Base-by-base conservation (phyloP, 139 green algal genomes). In the Nannochloris sp. region DNA sequence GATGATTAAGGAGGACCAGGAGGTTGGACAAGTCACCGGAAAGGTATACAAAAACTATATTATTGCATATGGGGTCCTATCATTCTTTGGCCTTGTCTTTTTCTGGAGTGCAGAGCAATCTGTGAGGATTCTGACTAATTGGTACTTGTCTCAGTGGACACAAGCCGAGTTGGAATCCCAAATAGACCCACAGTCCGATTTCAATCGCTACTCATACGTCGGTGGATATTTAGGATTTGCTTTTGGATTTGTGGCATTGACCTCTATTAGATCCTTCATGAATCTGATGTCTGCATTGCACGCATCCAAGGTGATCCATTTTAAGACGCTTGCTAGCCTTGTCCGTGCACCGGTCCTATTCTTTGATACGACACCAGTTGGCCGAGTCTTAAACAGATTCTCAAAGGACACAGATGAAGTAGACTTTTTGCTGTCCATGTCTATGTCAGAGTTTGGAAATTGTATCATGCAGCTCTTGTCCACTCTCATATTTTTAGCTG, bases 371-470 rank as follows among this genome's bases (percentile, higher is more conserved):
- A 96, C 90, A 23, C 89, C 89, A 4, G 76, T 86, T 12, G 89
- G 89, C 30, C 88, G 89, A 62, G 85, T 96, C 50, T 78, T 96
- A 30, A 96, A 96, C 68, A 74, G 89, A 30, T 96, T 96, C 78
- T 84, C 63, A 70, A 83, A 80, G 59, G 88, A 95, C 61, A 85
- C 79, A 3, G 85, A 95, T 63, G 82, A 88, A 46, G 86, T 95
- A 71, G 88, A 95, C 72, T 81, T 73, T 57, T 58, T 87, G 56
- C 69, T 91, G 17, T 79, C 81, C 30, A 75, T 80, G 68, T 79
- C 68, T 3, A 75, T 90, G 44, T 57, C 64, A 5, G 79, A 89
- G 67, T 77, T 87, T 36, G 46, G 63, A 29, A 84, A 80, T 60
- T 86, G 67, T 56, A 65, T 82, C 57, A 65, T 79, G 49, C 68